phyloP scores from a whole-genome alignment of 208 protist species.

The Endotrypanum monterogeii region DNA sequence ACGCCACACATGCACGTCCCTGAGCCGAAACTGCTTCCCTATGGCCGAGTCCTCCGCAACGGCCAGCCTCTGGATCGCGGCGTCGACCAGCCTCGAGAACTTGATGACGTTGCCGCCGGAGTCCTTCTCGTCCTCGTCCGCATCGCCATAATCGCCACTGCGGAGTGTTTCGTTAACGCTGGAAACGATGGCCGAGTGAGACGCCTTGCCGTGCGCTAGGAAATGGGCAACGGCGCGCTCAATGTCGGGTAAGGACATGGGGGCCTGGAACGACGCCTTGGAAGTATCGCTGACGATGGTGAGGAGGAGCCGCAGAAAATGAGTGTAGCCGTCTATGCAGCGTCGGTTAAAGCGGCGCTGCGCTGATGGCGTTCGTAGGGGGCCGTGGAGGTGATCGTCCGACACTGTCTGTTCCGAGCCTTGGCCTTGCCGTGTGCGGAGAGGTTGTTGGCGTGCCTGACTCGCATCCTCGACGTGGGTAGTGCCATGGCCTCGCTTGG shows the following conservation, averaged over 20 bases:
- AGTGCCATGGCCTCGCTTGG: not conserved
- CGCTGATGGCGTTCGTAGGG: not conserved
- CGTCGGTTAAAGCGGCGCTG: constrained; percentile 3
- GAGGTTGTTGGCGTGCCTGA: not conserved
- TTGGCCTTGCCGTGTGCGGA: constrained; percentile 4
- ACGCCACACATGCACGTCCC: constrained; percentile 48
- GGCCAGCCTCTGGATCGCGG: constrained; percentile 45
- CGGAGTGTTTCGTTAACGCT: constrained; percentile 21
- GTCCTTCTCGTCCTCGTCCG: constrained; percentile 33
- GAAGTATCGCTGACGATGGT: constrained; percentile 50
- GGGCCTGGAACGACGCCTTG: constrained; percentile 31
- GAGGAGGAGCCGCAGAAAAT: constrained; percentile 65
- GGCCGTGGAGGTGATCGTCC: not conserved
- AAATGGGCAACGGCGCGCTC: constrained; percentile 32
- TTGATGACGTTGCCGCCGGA: constrained; percentile 26
- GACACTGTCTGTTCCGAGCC: not conserved
- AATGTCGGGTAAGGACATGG: constrained; percentile 17
- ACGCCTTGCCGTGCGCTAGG: constrained; percentile 27
- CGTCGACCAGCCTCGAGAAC: constrained; percentile 25
- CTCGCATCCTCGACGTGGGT: not conserved
- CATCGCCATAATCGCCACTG: constrained; percentile 27
- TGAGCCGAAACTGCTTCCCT: constrained; percentile 52
- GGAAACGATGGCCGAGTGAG: constrained; percentile 24
- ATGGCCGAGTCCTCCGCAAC: constrained; percentile 25
- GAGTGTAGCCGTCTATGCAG: constrained; percentile 24